Conservation (phyloP, 2,329 filamentous ascomycete genomes). For the Exophiala dermatitidis region DNA sequence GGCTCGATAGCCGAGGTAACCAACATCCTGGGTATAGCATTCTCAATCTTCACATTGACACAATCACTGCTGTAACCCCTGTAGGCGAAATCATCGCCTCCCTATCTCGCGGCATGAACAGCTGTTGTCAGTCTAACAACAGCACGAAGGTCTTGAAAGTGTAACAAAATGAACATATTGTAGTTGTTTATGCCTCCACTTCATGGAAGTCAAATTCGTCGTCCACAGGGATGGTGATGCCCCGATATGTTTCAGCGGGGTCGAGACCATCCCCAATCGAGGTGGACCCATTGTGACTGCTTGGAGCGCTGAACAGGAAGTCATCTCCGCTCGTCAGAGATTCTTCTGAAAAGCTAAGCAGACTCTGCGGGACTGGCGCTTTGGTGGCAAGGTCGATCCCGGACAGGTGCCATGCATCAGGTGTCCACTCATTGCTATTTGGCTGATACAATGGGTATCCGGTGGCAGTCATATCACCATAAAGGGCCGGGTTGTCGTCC, state of each 20-base stretch:
- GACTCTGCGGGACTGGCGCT: conserved; percentile 42
- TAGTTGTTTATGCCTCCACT: conserved; percentile 2
- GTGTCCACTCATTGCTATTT: conserved; percentile 34
- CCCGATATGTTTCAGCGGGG: conserved; percentile 27
- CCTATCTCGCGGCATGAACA: too few relatives aligned
- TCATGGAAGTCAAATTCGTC: conserved; percentile 24
- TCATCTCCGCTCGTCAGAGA: conserved; percentile 51
- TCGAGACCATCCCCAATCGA: conserved; percentile 19
- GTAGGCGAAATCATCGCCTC: background rate
- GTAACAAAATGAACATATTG: too few relatives aligned
- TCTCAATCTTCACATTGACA: background rate
- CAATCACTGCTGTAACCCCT: background rate
- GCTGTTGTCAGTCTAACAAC: too few relatives aligned
- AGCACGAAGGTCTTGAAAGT: too few relatives aligned
- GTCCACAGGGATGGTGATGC: conserved; percentile 34
- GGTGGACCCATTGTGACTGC: conserved; percentile 24
- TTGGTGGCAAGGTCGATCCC: conserved; percentile 32
- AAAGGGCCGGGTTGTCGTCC: conserved; percentile 40
- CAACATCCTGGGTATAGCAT: background rate
- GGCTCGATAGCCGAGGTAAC: background rate
- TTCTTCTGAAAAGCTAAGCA: conserved; percentile 55
- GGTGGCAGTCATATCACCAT: conserved; percentile 30
- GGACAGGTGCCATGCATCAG: conserved; percentile 35
- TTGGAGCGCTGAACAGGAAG: conserved; percentile 29
- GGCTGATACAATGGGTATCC: conserved; percentile 15